Conservation (phyloP, 2,329 filamentous ascomycete species). For the Colletotrichum liriopes region DNA sequence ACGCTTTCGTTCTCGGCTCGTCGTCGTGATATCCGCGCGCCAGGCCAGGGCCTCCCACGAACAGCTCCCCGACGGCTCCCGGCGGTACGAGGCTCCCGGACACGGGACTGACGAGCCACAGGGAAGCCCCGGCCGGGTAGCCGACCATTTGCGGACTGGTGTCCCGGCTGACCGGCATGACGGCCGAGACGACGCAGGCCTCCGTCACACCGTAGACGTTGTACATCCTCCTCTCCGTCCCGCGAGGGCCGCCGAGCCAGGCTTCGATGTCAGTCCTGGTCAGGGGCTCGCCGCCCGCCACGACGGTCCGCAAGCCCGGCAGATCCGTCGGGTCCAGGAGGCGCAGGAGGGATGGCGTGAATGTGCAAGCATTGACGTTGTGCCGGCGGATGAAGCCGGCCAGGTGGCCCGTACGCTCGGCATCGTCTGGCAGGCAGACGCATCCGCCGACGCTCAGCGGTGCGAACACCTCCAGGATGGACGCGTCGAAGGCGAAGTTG, state of each 20-base stretch:
- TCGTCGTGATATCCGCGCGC: constrained; percentile 3
- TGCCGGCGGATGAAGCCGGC: neutral
- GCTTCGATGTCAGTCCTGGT: neutral
- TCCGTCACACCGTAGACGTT: neutral
- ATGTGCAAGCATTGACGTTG: neutral
- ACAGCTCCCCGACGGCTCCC: neutral
- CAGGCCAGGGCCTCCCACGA: neutral
- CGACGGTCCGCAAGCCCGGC: constrained; percentile 2
- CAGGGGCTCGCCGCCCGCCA: neutral
- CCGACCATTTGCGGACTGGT: neutral
- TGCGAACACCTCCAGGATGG: neutral
- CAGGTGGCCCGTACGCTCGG: neutral
- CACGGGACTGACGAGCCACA: neutral
- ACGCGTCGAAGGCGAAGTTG: constrained; percentile 6
- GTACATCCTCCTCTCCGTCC: neutral
- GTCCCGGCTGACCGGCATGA: neutral
- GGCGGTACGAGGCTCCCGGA: neutral
- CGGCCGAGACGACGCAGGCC: neutral
- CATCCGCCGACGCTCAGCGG: neutral
- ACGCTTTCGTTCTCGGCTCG: neutral
- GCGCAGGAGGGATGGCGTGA: constrained; percentile 3
- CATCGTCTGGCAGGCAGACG: neutral
- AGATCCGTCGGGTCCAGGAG: neutral
- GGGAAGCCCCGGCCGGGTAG: neutral
- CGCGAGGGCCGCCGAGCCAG: neutral